phyloP scores from a whole-genome alignment of 2,329 filamentous ascomycete genomes.

The Teratosphaeria nubilosa region DNA sequence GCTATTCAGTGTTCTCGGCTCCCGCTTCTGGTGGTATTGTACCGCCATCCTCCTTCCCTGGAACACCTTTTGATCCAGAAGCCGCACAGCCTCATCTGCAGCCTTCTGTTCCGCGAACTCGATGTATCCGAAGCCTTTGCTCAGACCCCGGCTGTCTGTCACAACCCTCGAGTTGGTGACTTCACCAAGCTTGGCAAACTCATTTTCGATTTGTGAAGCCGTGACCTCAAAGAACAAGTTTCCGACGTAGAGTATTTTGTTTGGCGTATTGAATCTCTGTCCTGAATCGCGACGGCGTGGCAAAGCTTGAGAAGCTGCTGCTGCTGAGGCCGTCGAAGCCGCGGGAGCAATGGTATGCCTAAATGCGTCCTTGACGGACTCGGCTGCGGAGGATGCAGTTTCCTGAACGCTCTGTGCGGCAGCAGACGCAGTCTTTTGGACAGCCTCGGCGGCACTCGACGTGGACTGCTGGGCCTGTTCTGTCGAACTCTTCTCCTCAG shows the following conservation, averaged over 20 bases:
- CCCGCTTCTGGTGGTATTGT: conserved; percentile 42
- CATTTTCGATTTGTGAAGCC: conserved; percentile 47
- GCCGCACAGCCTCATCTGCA: conserved; percentile 47
- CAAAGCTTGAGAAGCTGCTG: neutral
- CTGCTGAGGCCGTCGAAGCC: conserved; percentile 6
- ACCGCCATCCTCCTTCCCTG: conserved; percentile 56
- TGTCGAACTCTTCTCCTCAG: conserved; percentile 5
- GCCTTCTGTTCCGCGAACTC: conserved; percentile 45
- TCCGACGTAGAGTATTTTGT: conserved; percentile 51
- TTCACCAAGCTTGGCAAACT: conserved; percentile 50
- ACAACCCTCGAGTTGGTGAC: conserved; percentile 47
- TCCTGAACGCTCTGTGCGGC: conserved; percentile 10
- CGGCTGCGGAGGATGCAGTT: conserved; percentile 19
- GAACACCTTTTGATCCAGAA: conserved; percentile 49
- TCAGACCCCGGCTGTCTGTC: conserved; percentile 52
- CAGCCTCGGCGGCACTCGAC: conserved; percentile 8
- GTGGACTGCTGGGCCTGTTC: conserved; percentile 6
- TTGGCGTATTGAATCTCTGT: conserved; percentile 5
- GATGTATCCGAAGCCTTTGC: conserved; percentile 63
- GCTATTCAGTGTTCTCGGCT: neutral
- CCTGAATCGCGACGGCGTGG: neutral
- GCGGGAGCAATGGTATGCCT: neutral
- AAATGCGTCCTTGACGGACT: conserved; percentile 6
- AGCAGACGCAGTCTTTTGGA: conserved; percentile 7
- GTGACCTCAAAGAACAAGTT: conserved; percentile 63